phyloP scores from a whole-genome alignment of 306 rosid species.

The Inga laurina region DNA sequence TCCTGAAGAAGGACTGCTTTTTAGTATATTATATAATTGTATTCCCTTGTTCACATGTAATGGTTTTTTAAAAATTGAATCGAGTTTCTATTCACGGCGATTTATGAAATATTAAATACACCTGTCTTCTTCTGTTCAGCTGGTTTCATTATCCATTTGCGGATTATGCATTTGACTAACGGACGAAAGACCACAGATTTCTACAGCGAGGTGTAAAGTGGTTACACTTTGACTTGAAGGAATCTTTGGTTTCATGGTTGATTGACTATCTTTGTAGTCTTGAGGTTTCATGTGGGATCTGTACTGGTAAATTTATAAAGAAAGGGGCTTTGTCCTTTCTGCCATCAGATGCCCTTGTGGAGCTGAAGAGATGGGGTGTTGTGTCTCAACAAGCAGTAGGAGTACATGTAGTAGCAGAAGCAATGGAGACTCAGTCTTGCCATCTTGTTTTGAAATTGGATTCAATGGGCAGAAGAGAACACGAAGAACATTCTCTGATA shows the following conservation, averaged over 20 bases:
- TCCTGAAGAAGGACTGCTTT: conserved; percentile 34
- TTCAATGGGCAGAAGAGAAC: conserved; percentile 56
- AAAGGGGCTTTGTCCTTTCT: conserved; percentile 36
- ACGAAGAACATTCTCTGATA: conserved; percentile 62
- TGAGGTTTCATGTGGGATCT: conserved; percentile 59
- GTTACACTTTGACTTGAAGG: conserved; percentile 39
- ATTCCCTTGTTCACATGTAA: conserved; percentile 52
- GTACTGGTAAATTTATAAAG: conserved; percentile 12
- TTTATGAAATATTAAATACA: conserved; percentile 43
- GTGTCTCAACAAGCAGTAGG: conserved; percentile 73
- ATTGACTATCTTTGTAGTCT: conserved; percentile 43
- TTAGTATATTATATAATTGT: conserved; percentile 40
- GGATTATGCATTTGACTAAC: conserved; percentile 56
- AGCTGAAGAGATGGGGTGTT: conserved; percentile 80
- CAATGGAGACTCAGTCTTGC: conserved; percentile 55
- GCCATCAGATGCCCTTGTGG: conserved; percentile 45
- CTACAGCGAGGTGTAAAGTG: conserved; percentile 40
- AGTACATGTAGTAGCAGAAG: conserved; percentile 63
- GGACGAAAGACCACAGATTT: conserved; percentile 39
- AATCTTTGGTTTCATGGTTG: conserved; percentile 40
- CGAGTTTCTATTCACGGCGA: conserved; percentile 1
- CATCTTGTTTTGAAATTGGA: conserved; percentile 51
- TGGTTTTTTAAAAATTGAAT: conserved; percentile 29
- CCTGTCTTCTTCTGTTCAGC: conserved; percentile 60
- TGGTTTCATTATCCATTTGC: conserved; percentile 41